Base-by-base conservation (phyloP, 306 rosid genomes). In the Inga laurina region DNA sequence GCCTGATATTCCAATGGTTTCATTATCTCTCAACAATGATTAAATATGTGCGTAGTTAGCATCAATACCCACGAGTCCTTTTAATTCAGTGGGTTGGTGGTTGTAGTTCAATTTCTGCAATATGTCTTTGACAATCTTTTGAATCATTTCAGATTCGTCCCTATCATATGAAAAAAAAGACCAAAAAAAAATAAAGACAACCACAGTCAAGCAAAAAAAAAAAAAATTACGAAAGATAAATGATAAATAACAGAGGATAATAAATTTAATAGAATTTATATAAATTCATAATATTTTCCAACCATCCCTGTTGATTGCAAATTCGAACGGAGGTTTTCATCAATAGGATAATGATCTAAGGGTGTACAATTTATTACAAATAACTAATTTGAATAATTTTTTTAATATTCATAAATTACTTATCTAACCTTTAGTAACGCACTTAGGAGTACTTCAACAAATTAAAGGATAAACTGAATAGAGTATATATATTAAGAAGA, bases 1-100 rank as follows among this genome's bases (percentile, higher is more conserved):
- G 7, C 74, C 74, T 49, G 30, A 69, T 8, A 69, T 19, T 69
- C 74, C 75, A 71, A 71, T 43, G 75, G 75, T 43, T 43, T 37
- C 1, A 69, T 0, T 3, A 3, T 39, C 2, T 69, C 8, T 39
- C 1, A 69, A 39, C 8, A 19, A 39, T 18, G 4, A 39, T 39
- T 69, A 30, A 39, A 39, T 69, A 0, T 39, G 0, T 39, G 2
- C 16, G 9, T 3, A 19, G 5, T 67, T 34, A 24, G 15, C 22
- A 43, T 37, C 14, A 3, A 18, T 21, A 3, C 15, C 30, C 0
- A 39, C 27, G 21, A 67, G 30, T 24, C 74, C 74, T 8, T 37
- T 67, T 18, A 69, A 39, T 19, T 37, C 30, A 69, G 30, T 8
- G 1, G 74, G 49, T 8, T 30, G 30, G 11, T 69, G 3, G 3